Evolutionary conservation across 805 yeast genomes (phyloP).

Genomic region (Pichia pseudocactophila): DNA sequence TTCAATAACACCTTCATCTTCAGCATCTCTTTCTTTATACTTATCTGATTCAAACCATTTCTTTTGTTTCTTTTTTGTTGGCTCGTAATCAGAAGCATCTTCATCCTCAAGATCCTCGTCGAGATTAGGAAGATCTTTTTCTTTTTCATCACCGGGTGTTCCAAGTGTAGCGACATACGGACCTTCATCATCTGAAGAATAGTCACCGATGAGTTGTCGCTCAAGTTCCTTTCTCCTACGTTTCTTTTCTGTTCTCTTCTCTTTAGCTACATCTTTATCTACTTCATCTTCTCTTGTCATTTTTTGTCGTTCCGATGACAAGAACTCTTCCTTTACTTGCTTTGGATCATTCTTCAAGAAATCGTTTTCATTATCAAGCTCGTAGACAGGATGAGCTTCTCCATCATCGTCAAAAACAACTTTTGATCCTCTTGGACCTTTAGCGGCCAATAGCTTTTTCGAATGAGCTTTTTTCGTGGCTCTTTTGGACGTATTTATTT

Average conservation of each 20-base stretch:
- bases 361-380: conserved; percentile 81
- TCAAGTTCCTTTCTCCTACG: conserved; percentile 78
- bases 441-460: conserved; percentile 59
- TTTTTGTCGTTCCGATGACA: conserved; percentile 52
- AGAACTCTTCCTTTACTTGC: conserved; percentile 48
- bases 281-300: conserved; percentile 67
- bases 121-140: conserved; percentile 10
- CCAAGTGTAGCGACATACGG: conserved; percentile 22
- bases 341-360: conserved; percentile 65
- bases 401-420: conserved; percentile 93
- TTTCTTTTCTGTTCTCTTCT: conserved; percentile 80
- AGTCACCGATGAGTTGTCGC: conserved; percentile 36
- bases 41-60: conserved; percentile 41
- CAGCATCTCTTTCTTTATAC: conserved; percentile 16
- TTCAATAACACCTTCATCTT: conserved; percentile 44
- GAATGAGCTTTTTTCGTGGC: conserved; percentile 79
- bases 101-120: conserved; percentile 9
- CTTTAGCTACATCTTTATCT: conserved; percentile 71
- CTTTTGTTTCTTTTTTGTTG: conserved; percentile 29
- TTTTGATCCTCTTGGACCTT: conserved; percentile 56
- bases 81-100: conserved; percentile 23
- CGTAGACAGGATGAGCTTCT: conserved; percentile 81
- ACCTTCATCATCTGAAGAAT: conserved; percentile 25
- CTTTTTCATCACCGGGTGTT: conserved; percentile 16
- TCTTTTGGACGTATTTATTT: conserved; percentile 61